Evolutionary conservation across 768 basidiomycete species (phyloP), one percentile per base, ranked within the genome.

Genomic region (Podaxis pistillaris): DNA sequence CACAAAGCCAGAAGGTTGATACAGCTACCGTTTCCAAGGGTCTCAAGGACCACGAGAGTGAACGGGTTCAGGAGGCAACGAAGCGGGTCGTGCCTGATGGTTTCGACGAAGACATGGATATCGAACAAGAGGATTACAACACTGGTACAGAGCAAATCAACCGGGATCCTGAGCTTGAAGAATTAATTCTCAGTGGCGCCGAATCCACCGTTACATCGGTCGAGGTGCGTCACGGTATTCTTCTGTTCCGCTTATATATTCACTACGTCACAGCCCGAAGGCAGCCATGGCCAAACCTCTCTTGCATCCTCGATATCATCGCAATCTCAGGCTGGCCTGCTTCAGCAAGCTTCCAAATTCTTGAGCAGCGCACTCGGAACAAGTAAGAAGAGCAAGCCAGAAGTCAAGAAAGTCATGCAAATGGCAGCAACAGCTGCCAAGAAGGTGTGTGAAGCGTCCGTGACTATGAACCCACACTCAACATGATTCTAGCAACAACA

Each of bases 361-460:
- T 77, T 91, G 50, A 86, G 76, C 66, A 90, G 78, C 63, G 84
- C 90, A 62, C 76, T 92, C 58, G 86, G 90, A 6, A 81, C 81
- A 7, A 78, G 80, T 63, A 93, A 90, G 78, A 93, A 91, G 71
- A 79, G 72, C 47, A 90, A 90, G 67, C 79, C 86, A 7, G 89
- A 92, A 69, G 85, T 93, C 46, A 94, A 93, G 78, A 91, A 88
- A 59, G 79, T 80, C 53, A 71, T 94, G 33, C 90, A 93, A 69
- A 81, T 88, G 64, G 93, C 94, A 15, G 90, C 92, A 0, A 84
- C 83, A 17, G 91, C 86, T 2, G 93, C 93, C 2, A 96, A 93
- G 79, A 96, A 90, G 88, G 95, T 67, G 28, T 38, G 13, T 30
- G 4, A 6, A 44, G n/a, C 53, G 3, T 59, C 30, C 40, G 22